Evolutionary conservation across 768 basidiomycete genomes (phyloP).

Genomic region (Crassisporium funariophilum): DNA sequence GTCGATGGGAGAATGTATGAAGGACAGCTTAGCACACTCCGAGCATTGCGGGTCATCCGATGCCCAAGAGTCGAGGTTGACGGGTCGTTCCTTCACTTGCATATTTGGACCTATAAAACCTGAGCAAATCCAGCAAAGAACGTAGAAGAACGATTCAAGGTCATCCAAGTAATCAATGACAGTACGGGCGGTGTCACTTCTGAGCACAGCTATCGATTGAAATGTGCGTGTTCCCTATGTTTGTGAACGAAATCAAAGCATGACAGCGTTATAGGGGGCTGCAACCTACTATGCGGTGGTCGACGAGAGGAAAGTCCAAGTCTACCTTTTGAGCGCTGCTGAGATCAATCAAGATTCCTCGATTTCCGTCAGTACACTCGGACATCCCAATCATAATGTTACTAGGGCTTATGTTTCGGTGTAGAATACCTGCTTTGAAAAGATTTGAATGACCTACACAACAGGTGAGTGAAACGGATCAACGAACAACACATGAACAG

Average conservation of each 20-base stretch:
- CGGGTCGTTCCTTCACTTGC: too few species aligned
- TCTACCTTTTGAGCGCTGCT: slow-evolving; percentile 2
- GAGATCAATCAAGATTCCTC: slow-evolving; percentile 15
- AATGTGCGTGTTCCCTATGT: slow-evolving; percentile 15
- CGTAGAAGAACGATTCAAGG: slow-evolving; percentile 16
- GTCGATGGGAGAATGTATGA: too few species aligned
- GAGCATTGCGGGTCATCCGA: too few species aligned
- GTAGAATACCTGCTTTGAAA: slow-evolving; percentile 16
- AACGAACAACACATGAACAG: background rate
- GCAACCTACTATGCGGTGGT: slow-evolving; percentile 4
- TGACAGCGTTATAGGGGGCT: background rate
- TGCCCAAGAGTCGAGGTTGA: too few species aligned
- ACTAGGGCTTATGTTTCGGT: slow-evolving; percentile 24
- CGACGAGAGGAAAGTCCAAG: background rate
- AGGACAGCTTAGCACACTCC: too few species aligned
- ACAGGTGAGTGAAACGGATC: background rate
- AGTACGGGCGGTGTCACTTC: background rate
- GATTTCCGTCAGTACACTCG: background rate
- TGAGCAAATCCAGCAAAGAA: slow-evolving; percentile 13
- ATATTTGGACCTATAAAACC: too few species aligned
- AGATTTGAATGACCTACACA: slow-evolving; percentile 17
- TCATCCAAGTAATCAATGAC: slow-evolving; percentile 9
- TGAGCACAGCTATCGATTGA: slow-evolving; percentile 11
- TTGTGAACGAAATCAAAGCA: background rate
- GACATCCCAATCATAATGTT: slow-evolving; percentile 18